Percentiles rank a stretch among this genome's conserved stretches.
phyloP scores from a whole-genome alignment of 352 stramenopile genomes.

The Phytophthora pluvialis region DNA sequence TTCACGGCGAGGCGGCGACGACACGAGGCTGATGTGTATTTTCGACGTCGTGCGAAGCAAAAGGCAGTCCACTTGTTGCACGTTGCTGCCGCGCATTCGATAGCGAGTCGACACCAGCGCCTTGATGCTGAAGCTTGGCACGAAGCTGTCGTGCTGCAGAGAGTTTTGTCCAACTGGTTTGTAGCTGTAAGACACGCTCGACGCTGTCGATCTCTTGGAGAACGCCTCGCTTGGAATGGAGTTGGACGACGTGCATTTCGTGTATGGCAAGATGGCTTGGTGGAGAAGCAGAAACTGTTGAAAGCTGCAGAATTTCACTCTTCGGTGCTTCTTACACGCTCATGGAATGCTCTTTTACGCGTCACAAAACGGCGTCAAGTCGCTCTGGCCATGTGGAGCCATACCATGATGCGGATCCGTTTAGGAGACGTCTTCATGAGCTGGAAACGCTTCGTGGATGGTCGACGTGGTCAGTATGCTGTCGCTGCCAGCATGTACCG shows the following conservation, averaged over 20 bases:
- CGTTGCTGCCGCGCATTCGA: slow-evolving; percentile 2
- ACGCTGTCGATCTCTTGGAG: slow-evolving; percentile 11
- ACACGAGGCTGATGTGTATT: slow-evolving; percentile 21
- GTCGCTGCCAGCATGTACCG: slow-evolving; percentile 24
- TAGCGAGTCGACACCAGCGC: slow-evolving; percentile 5
- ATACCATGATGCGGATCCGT: slow-evolving; percentile 20
- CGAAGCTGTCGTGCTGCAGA: slow-evolving; percentile 29
- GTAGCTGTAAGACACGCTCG: slow-evolving; percentile 1
- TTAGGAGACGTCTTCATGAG: slow-evolving; percentile 8
- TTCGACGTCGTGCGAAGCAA: slow-evolving; percentile 12
- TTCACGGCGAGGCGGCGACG: slow-evolving; percentile 9
- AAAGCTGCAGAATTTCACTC: slow-evolving; percentile 27
- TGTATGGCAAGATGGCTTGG: slow-evolving; percentile 15
- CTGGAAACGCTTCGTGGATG: slow-evolving; percentile 16
- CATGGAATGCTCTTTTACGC: slow-evolving; percentile 30
- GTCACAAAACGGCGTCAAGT: slow-evolving; percentile 39
- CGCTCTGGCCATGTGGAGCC: slow-evolving; percentile 32
- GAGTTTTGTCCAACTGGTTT: slow-evolving; percentile 18
- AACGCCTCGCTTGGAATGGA: slow-evolving; percentile 16
- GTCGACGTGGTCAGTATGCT: slow-evolving; percentile 14
- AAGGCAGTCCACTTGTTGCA: slow-evolving; percentile 24
- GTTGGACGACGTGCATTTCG: slow-evolving; percentile 25
- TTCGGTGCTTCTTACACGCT: slow-evolving; percentile 8
- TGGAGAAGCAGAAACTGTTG: slow-evolving; percentile 20
- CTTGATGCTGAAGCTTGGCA: slow-evolving; percentile 35